These are phyloP conservation scores for Melastoma candidum DNA, from an alignment of 441 rosid species.

Conservation along the genomic window DNA sequence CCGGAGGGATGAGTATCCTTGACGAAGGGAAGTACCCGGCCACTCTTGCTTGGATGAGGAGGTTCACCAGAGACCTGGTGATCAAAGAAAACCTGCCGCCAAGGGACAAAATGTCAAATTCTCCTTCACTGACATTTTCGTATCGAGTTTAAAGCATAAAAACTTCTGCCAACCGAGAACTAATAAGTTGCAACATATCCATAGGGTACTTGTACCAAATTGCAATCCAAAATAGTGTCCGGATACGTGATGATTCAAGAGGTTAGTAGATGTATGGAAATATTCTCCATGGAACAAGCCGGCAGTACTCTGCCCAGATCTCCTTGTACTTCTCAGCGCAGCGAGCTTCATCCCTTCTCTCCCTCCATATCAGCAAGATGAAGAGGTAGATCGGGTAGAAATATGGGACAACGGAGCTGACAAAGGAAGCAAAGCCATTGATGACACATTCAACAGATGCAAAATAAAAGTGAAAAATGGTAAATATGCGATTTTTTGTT, in stretches of 20 bases:
- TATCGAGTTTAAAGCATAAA: too few species aligned
- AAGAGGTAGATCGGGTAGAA: slow-evolving; percentile 81
- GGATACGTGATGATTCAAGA: too few species aligned
- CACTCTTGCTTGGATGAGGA: slow-evolving; percentile 10
- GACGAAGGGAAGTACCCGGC: slow-evolving; percentile 16
- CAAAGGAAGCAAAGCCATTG: slow-evolving; percentile 1
- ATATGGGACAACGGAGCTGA: slow-evolving; percentile 77
- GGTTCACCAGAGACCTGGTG: slow-evolving; percentile 15
- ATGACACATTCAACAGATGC: neutral
- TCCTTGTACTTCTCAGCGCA: slow-evolving; percentile 87
- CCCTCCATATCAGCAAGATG: slow-evolving; percentile 83
- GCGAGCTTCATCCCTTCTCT: slow-evolving; percentile 77
- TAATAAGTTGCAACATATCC: too few species aligned
- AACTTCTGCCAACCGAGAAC: too few species aligned
- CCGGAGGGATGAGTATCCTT: slow-evolving; percentile 10
- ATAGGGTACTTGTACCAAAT: too few species aligned
- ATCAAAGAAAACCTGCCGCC: slow-evolving; percentile 21
- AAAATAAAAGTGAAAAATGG: neutral
- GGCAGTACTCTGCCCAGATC: slow-evolving; percentile 65
- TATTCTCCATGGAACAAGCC: slow-evolving; percentile 88
- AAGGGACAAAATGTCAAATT: slow-evolving; percentile 12
- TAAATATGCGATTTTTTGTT: slow-evolving; percentile 1
- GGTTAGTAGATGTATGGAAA: slow-evolving; percentile 57
- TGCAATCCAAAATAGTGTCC: too few species aligned
- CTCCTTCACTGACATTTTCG: too few species aligned